Percentiles rank a stretch among this genome's conserved stretches.
phyloP scores from a whole-genome alignment of 2,329 filamentous ascomycete species.

The Penicillium sp. region DNA sequence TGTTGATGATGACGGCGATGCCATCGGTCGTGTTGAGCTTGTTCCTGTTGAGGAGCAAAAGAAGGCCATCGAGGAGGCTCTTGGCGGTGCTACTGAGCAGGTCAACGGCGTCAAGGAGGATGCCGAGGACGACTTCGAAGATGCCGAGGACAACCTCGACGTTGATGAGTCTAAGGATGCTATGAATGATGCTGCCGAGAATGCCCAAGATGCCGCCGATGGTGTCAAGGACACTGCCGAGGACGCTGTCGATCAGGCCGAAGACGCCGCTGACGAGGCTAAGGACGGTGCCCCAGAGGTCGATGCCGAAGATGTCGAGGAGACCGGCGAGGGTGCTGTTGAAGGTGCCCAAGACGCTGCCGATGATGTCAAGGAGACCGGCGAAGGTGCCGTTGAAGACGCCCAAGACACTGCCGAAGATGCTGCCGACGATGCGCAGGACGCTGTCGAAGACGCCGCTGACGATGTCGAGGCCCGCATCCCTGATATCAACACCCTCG shows the following conservation, averaged over 20 bases:
- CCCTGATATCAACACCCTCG: constrained; percentile 10
- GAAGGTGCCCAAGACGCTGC: constrained; percentile 27
- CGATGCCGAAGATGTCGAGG: constrained; percentile 24
- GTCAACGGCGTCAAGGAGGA: constrained; percentile 49
- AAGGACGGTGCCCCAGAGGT: constrained; percentile 15
- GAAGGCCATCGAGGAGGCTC: constrained; percentile 39
- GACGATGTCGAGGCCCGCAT: constrained; percentile 20
- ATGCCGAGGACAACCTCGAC: constrained; percentile 12
- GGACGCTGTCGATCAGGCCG: constrained; percentile 1
- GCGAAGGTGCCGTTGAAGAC: constrained; percentile 30
- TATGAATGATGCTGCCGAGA: constrained; percentile 9
- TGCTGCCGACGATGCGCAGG: constrained; percentile 16
- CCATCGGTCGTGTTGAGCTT: constrained; percentile 33
- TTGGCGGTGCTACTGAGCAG: constrained; percentile 48
- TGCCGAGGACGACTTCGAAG: constrained; percentile 39
- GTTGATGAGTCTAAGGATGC: constrained; percentile 23
- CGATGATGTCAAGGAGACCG: constrained; percentile 8
- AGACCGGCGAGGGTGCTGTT: constrained; percentile 23
- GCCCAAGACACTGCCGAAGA: constrained; percentile 18
- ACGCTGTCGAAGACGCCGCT: constrained; percentile 15
- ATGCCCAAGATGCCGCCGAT: constrained; percentile 20
- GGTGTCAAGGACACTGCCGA: constrained; percentile 23
- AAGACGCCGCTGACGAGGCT: constrained; percentile 1
- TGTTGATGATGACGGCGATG: constrained; percentile 40
- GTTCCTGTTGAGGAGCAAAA: constrained; percentile 28